Conservation (phyloP, 768 basidiomycete species). For the Suillus alpinus region DNA sequence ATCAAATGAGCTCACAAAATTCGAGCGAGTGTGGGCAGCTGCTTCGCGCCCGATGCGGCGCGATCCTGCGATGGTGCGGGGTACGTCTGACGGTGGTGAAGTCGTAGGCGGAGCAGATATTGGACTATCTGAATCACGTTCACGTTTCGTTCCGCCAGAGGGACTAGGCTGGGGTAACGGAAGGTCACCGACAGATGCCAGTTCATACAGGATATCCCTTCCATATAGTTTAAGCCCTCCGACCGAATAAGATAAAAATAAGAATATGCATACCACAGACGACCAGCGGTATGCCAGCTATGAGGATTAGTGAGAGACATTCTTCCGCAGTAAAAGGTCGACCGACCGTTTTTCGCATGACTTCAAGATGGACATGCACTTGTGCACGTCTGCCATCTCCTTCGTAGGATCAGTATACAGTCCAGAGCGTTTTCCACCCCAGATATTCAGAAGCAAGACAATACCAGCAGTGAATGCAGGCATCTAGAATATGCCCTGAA, state of each 20-base stretch:
- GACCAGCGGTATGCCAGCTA: conserved; percentile 49
- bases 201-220: conserved; percentile 73
- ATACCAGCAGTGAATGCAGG: conserved; percentile 47
- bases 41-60: conserved; percentile 32
- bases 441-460: conserved; percentile 54
- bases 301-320: neutral
- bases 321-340: neutral
- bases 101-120: conserved; percentile 8
- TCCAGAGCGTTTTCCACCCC: conserved; percentile 48
- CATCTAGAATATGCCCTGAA: conserved; percentile 24
- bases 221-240: neutral
- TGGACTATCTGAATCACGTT: conserved; percentile 56
- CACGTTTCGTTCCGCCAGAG: conserved; percentile 54
- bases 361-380: conserved; percentile 44
- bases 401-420: conserved; percentile 36
- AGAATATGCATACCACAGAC: conserved; percentile 40
- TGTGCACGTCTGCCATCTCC: conserved; percentile 51
- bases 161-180: conserved; percentile 61
- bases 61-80: conserved; percentile 32
- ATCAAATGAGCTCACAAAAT: conserved; percentile 22
- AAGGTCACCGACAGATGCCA: conserved; percentile 68
- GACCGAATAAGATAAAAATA: neutral
- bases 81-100: conserved; percentile 12
- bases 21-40: conserved; percentile 10
- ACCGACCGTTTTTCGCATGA: conserved; percentile 34